Base-by-base conservation (phyloP, 2,329 filamentous ascomycete genomes). In the Apiospora phragmitis region DNA sequence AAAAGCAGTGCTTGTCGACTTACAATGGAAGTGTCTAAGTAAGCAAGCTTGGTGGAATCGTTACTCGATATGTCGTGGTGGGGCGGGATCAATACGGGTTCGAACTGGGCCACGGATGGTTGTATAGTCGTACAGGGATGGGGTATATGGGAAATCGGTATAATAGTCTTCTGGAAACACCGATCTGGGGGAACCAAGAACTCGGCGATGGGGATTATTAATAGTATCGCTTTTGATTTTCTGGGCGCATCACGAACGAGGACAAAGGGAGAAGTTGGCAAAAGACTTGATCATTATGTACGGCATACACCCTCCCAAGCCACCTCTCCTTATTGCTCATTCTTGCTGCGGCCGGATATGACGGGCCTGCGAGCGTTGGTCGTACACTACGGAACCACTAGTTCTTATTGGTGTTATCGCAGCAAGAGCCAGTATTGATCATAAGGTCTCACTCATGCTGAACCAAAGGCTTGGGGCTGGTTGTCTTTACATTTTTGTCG, bases 101-200 rank as follows among this genome's bases (percentile, higher is more conserved):
- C 55, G 55, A 38, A 6, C 3, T 26, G n/a, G 18, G 35, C 55
- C 38, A n/a, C 32, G 21, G 55, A 62, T 38, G 49, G 18, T n/a
- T n/a, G n/a, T 62, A 62, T 62, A 62, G 55, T 62, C 55, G 55
- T 38, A 62, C 55, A 62, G 55, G 55, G 55, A 24, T 62, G 6
- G 29, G 16, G 18, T 62, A 35, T 35, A 38, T 35, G 51, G 18
- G 29, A 3, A 35, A n/a, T 21, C n/a, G 29, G 51, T 59, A 18
- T 35, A 24, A 38, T 38, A 11, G 32, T 24, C 32, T 62, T 62
- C 55, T 38, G 12, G 55, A 59, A 59, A 59, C 29, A 35, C 51
- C 16, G 29, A 59, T 35, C 51, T 59, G 29, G 29, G 29, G 18
- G 11, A n/a, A 6, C 29, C 8, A 62, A 38, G 55, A 62, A 59